Conservation (phyloP, 202 grass and related monocot genomes). For the Musa balbisiana region DNA sequence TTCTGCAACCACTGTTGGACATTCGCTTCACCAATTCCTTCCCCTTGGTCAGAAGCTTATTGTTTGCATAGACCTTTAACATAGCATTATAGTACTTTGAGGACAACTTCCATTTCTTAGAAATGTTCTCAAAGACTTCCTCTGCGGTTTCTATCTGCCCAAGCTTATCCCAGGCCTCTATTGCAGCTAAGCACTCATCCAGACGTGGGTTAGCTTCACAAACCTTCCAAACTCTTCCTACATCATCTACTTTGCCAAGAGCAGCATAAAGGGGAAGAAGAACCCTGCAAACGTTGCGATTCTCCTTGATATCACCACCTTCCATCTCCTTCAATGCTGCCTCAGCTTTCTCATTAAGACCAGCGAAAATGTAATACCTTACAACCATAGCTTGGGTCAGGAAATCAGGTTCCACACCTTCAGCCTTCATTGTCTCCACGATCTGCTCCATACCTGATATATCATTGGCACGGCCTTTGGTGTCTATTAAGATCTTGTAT, state of each 20-base stretch:
- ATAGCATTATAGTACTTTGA: slow-evolving; percentile 11
- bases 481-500: slow-evolving; percentile 13
- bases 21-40: slow-evolving; percentile 21
- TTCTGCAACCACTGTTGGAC: slow-evolving; percentile 14
- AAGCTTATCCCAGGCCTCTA: slow-evolving; percentile 14
- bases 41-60: slow-evolving; percentile 17
- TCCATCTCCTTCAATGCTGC: slow-evolving; percentile 20
- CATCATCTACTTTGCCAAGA: slow-evolving; percentile 25
- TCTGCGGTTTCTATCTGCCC: slow-evolving; percentile 18
- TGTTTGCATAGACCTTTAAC: slow-evolving; percentile 13
- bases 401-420: slow-evolving; percentile 18
- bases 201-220: slow-evolving; percentile 8
- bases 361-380: slow-evolving; percentile 17
- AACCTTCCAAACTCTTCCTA: slow-evolving; percentile 21
- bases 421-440: slow-evolving; percentile 17
- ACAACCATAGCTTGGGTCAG: not conserved
- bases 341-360: slow-evolving; percentile 20
- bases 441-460: slow-evolving; percentile 27
- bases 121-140: slow-evolving; percentile 11
- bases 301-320: slow-evolving; percentile 6
- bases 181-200: slow-evolving; percentile 15
- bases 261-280: slow-evolving; percentile 24
- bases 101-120: slow-evolving; percentile 15
- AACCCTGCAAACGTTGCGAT: slow-evolving; percentile 1
- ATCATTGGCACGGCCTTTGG: slow-evolving; percentile 15